Evolutionary conservation across 768 basidiomycete species (phyloP).

Genomic region (Amanita subjunquillea): DNA sequence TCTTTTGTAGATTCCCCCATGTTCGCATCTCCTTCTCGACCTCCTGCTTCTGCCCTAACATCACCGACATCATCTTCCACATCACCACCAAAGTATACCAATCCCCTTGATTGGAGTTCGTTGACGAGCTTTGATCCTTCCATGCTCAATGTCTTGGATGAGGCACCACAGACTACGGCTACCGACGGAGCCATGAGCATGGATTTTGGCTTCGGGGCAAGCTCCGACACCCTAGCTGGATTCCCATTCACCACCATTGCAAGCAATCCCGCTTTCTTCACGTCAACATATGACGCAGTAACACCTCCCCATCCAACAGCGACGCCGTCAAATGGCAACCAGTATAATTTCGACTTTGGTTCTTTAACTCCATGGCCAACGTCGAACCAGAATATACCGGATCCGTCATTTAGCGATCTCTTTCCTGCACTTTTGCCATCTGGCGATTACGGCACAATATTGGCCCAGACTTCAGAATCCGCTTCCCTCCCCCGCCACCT

Average conservation of each 20-base stretch:
- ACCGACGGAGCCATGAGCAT: constrained; percentile 50
- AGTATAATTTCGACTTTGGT: constrained; percentile 38
- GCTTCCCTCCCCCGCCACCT: constrained; percentile 7
- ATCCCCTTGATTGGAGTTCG: constrained; percentile 54
- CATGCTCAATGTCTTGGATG: constrained; percentile 56
- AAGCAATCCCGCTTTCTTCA: constrained; percentile 77
- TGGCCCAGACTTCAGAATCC: not conserved
- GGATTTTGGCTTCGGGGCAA: constrained; percentile 47
- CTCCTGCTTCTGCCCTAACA: constrained; percentile 11
- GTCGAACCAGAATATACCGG: constrained; percentile 17
- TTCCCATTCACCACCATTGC: constrained; percentile 71
- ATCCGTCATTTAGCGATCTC: constrained; percentile 36
- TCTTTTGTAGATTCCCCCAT: constrained; percentile 15
- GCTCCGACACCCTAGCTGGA: constrained; percentile 32
- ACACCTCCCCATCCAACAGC: constrained; percentile 13
- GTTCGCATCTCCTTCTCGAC: constrained; percentile 17
- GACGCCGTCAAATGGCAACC: constrained; percentile 12
- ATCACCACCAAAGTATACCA: constrained; percentile 25
- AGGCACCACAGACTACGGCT: constrained; percentile 41
- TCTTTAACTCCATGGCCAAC: constrained; percentile 35
- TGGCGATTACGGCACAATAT: not conserved
- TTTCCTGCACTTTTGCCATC: constrained; percentile 15
- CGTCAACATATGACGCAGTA: constrained; percentile 41
- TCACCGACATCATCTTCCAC: constrained; percentile 18
- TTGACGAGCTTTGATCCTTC: constrained; percentile 62